phyloP scores from a whole-genome alignment of 148 eudicot genomes.

The Chenopodium album region DNA sequence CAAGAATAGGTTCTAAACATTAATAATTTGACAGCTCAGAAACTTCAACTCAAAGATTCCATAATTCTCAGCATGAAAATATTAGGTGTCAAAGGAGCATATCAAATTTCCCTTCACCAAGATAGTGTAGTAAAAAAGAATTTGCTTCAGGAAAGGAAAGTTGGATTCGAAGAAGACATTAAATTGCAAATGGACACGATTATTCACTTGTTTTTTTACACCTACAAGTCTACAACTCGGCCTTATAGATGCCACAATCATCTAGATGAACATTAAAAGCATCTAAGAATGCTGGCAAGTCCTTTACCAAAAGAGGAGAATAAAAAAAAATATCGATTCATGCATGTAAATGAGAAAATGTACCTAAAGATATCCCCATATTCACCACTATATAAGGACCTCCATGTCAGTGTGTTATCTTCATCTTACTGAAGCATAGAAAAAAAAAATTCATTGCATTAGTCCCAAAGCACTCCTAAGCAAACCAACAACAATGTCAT shows the following conservation, averaged over 20 bases:
- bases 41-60: background rate
- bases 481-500: conserved; percentile 14
- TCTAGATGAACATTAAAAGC: background rate
- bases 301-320: background rate
- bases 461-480: background rate
- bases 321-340: background rate
- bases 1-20: conserved; percentile 1
- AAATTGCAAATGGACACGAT: background rate
- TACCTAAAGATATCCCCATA: background rate
- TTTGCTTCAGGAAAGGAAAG: background rate
- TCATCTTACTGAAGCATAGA: conserved; percentile 15
- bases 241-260: background rate
- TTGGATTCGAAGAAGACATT: background rate
- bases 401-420: background rate
- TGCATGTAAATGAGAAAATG: background rate
- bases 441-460: background rate
- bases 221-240: background rate
- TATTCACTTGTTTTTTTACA: background rate
- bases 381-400: conserved; percentile 14
- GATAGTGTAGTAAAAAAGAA: background rate
- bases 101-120: background rate
- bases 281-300: background rate
- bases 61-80: background rate
- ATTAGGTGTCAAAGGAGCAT: background rate
- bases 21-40: background rate